A percentile compares a stretch with the other conserved stretches of the same genome.
phyloP scores from a whole-genome alignment of 1,284 basidiomycete genomes.

The Pisolithus thermaeus region DNA sequence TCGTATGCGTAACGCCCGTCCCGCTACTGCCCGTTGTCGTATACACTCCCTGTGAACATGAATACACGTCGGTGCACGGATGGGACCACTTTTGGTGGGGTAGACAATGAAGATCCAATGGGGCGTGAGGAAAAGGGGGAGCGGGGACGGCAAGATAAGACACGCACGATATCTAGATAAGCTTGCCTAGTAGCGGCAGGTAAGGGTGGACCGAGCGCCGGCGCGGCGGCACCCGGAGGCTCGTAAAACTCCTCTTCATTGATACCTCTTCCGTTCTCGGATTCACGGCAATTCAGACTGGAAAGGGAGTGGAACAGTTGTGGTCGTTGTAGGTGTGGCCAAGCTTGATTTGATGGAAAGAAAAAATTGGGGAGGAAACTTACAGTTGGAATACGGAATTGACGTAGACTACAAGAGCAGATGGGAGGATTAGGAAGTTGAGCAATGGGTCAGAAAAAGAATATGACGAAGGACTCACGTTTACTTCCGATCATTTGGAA shows the following conservation, averaged over 20 bases:
- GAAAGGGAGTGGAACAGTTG: neutral
- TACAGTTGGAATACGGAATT: conserved; percentile 27
- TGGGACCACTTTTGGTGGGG: too few relatives aligned
- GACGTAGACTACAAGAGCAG: conserved; percentile 20
- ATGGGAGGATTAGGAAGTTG: neutral
- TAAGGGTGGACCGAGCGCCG: too few relatives aligned
- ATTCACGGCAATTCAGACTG: conserved; percentile 32
- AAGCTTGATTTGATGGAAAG: neutral
- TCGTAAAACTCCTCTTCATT: conserved; percentile 29
- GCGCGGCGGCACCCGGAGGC: conserved; percentile 1
- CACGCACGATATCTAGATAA: neutral
- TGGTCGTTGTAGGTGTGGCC: too few relatives aligned
- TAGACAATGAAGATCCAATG: too few relatives aligned
- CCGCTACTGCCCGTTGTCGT: conserved; percentile 16
- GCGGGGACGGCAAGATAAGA: too few relatives aligned
- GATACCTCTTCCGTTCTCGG: conserved; percentile 28
- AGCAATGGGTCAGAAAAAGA: neutral
- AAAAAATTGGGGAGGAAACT: neutral
- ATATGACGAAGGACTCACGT: conserved; percentile 15
- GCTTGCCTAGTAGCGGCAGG: too few relatives aligned
- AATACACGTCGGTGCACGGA: conserved; percentile 5
- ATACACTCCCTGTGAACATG: conserved; percentile 10
- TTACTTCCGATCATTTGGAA: conserved; percentile 34
- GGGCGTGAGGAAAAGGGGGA: too few relatives aligned
- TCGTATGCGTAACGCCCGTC: neutral